These are phyloP conservation scores for Podaxis mareebaensis DNA, from an alignment of 768 basidiomycete genomes.

Conservation along the genomic window DNA sequence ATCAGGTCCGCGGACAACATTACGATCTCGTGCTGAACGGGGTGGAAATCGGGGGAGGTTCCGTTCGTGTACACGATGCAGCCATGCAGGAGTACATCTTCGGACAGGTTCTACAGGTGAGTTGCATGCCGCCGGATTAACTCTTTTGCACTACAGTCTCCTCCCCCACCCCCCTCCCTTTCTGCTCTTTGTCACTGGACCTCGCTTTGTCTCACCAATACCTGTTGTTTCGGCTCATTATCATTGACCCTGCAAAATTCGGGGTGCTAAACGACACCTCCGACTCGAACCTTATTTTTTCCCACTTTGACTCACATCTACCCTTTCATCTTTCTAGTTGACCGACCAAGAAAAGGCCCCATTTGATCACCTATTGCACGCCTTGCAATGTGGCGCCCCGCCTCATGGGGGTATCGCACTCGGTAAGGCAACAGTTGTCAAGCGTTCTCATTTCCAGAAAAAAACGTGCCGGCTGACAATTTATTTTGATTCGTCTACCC, in stretches of 20 bases:
- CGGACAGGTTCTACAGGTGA: slow-evolving; percentile 72
- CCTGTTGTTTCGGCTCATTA: background rate
- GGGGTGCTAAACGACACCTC: background rate
- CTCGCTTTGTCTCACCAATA: background rate
- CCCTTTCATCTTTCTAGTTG: slow-evolving; percentile 48
- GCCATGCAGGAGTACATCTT: slow-evolving; percentile 86
- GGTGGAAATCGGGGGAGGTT: slow-evolving; percentile 91
- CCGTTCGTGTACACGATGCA: slow-evolving; percentile 90
- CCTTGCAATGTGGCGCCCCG: slow-evolving; percentile 86
- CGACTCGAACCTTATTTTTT: slow-evolving; percentile 6
- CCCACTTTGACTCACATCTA: slow-evolving; percentile 14
- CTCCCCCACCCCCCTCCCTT: background rate
- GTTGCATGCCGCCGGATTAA: slow-evolving; percentile 19
- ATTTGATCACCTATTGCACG: slow-evolving; percentile 85
- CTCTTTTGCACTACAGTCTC: background rate
- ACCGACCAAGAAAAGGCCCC: slow-evolving; percentile 68
- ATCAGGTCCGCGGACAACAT: slow-evolving; percentile 88
- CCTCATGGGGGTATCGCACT: slow-evolving; percentile 95
- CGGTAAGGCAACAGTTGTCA: slow-evolving; percentile 46
- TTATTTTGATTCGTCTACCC: background rate
- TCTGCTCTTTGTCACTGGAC: background rate
- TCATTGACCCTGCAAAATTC: background rate
- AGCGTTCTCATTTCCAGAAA: slow-evolving; percentile 12
- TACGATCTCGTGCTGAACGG: slow-evolving; percentile 96
- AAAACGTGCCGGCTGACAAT: slow-evolving; percentile 4